Percentiles rank a stretch among this genome's conserved stretches.
Conservation (phyloP, 1,139 yeast genomes). For the Magnusiomyces clavatus region DNA sequence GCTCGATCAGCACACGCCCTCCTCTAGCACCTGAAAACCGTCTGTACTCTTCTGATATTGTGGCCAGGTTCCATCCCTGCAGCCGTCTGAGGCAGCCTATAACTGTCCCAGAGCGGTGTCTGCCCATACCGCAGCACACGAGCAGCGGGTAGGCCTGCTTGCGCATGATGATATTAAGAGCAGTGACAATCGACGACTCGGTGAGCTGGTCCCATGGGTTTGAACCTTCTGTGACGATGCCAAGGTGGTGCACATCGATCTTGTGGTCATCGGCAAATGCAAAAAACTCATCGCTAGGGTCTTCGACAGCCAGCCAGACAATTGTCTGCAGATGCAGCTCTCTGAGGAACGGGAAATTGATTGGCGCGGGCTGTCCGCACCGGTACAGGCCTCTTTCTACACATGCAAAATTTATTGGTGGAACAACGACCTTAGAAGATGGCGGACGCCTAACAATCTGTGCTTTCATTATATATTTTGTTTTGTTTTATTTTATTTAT, state of each 20-base stretch:
- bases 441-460: slow-evolving; percentile 18
- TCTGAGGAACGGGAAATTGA: slow-evolving; percentile 76
- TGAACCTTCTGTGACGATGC: slow-evolving; percentile 56
- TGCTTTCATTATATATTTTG: not conserved
- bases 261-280: slow-evolving; percentile 70
- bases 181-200: slow-evolving; percentile 70
- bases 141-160: slow-evolving; percentile 71
- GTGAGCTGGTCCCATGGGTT: slow-evolving; percentile 98
- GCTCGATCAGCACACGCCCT: slow-evolving; percentile 83
- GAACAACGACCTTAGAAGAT: slow-evolving; percentile 51
- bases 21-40: slow-evolving; percentile 90
- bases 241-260: slow-evolving; percentile 53
- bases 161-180: slow-evolving; percentile 67
- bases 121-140: slow-evolving; percentile 96
- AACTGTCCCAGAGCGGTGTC: slow-evolving; percentile 94
- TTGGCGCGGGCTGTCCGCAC: slow-evolving; percentile 94
- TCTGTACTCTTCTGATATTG: slow-evolving; percentile 89
- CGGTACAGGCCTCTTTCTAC: slow-evolving; percentile 82
- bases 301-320: slow-evolving; percentile 92
- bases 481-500: no score
- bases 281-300: slow-evolving; percentile 80
- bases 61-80: slow-evolving; percentile 93
- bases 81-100: slow-evolving; percentile 84
- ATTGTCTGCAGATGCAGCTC: slow-evolving; percentile 71
- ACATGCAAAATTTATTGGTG: slow-evolving; percentile 92